Base-by-base conservation (phyloP, 257 asterid genomes). In the Salvia splendens region DNA sequence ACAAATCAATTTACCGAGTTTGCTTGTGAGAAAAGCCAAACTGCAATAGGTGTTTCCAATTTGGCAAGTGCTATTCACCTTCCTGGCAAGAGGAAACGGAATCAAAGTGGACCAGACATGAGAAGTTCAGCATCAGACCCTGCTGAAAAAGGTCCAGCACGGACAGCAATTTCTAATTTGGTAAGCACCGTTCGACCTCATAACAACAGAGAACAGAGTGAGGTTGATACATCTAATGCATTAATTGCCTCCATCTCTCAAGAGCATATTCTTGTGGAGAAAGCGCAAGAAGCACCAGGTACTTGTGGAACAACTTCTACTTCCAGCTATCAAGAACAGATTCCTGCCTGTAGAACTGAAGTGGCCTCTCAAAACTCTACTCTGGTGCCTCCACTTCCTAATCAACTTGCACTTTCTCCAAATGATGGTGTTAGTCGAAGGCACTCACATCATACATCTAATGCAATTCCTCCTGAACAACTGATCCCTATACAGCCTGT, bases 401-500 rank as follows among this genome's bases (percentile, higher is more conserved):
- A 56, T 48, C 49, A 38, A 71, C 57, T 50, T 17, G 61, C 64
- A 47, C 61, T 55, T 47, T 46, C 47, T 48, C 59, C 58, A 30
- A 68, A 57, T 5, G 80, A 43, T 54, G n/a, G 57, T 59, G 74
- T 38, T 52, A 49, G 74, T 51, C 73, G 69, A 67, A 74, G 74
- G 64, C 68, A 75, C 43, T 10, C 43, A 5, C 68, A n/a, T 5
- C 40, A 51, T 56, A 43, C 76, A 61, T 69, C 24, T 53, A 42
- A 64, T 61, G 48, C 61, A 32, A 10, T 40, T 56, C 72, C 32
- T 69, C 51, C 72, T 10, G 64, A 51, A 60, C 61, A 49, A 54
- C 72, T 83, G 47, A 49, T 78, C 69, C 87, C 90, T n/a, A 70
- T 89, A 69, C 83, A 83, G 69, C 72, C 85, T 52, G 60, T 65